Evolutionary conservation across 169 alveolate species (phyloP).

Genomic region (Cryptosporidium bovis): DNA sequence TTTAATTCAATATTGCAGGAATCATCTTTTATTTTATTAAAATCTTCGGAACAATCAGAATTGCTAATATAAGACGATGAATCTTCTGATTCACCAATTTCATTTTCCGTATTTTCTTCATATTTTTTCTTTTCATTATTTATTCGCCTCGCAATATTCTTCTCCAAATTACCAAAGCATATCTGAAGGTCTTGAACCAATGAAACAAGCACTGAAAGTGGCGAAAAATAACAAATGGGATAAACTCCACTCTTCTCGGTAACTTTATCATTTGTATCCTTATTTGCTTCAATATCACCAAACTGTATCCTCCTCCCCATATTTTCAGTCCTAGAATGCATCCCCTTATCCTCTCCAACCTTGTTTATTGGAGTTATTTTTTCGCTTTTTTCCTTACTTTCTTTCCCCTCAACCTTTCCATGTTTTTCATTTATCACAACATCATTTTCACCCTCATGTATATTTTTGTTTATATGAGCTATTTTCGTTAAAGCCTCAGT

Average conservation of each 20-base stretch:
- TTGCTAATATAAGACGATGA: neutral
- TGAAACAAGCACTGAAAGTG: constrained; percentile 28
- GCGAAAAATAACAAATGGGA: constrained; percentile 70
- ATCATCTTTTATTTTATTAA: neutral
- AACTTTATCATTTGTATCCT: neutral
- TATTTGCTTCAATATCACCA: neutral
- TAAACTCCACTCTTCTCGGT: neutral
- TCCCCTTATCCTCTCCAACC: neutral
- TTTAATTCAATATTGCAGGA: constrained; percentile 11
- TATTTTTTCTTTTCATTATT: too few species aligned
- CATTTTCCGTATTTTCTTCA: too few species aligned
- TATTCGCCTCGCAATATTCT: too few species aligned
- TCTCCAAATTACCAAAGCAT: constrained; percentile 8
- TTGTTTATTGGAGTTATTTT: too few species aligned
- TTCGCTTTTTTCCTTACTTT: too few species aligned
- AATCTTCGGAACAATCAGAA: neutral
- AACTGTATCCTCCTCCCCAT: neutral
- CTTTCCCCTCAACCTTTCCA: too few species aligned
- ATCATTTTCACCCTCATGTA: too few species aligned
- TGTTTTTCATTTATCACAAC: too few species aligned
- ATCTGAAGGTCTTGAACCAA: constrained; percentile 53
- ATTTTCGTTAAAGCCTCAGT: too few species aligned
- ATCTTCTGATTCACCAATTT: neutral
- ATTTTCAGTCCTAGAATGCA: neutral
- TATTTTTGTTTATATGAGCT: too few species aligned